Conservation (phyloP, 2,329 filamentous ascomycete genomes). For the Daldinia sp. region DNA sequence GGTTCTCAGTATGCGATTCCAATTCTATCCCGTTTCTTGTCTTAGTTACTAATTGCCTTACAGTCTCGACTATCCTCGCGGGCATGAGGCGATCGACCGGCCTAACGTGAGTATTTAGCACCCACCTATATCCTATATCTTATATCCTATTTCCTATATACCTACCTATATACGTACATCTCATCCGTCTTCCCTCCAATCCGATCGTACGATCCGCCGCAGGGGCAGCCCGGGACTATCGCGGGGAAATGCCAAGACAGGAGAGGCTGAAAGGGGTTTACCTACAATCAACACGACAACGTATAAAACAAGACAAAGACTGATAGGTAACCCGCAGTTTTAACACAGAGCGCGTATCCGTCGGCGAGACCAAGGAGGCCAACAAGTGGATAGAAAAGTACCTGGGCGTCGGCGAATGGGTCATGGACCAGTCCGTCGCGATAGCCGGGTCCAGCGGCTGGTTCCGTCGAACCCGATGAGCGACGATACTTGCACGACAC, state of each 20-base stretch:
- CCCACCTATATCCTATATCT: too few relatives aligned
- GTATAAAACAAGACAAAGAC: neutral
- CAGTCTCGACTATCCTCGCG: constrained; percentile 94
- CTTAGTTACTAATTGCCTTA: neutral
- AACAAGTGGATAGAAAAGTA: constrained; percentile 93
- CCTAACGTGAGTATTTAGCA: constrained; percentile 84
- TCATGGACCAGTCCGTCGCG: constrained; percentile 97
- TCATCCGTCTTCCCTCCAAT: neutral
- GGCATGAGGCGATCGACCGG: constrained; percentile 98
- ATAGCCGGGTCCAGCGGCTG: constrained; percentile 87
- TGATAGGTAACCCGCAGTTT: constrained; percentile 69
- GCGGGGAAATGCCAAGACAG: constrained; percentile 3
- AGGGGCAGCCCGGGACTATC: neutral
- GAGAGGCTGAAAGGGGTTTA: neutral
- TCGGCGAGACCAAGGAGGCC: constrained; percentile 82
- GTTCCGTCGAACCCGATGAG: constrained; percentile 87
- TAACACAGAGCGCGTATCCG: constrained; percentile 81
- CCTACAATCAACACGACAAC: too few relatives aligned
- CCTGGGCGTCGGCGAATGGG: constrained; percentile 93
- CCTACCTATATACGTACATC: neutral
- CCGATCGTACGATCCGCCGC: neutral
- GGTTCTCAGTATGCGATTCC: constrained; percentile 74
- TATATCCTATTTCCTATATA: too few relatives aligned
- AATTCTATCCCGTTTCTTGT: constrained; percentile 12
- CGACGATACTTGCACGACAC: neutral